Base-by-base conservation (phyloP, 2,329 filamentous ascomycete genomes). In the Pseudocercospora macadamiae region DNA sequence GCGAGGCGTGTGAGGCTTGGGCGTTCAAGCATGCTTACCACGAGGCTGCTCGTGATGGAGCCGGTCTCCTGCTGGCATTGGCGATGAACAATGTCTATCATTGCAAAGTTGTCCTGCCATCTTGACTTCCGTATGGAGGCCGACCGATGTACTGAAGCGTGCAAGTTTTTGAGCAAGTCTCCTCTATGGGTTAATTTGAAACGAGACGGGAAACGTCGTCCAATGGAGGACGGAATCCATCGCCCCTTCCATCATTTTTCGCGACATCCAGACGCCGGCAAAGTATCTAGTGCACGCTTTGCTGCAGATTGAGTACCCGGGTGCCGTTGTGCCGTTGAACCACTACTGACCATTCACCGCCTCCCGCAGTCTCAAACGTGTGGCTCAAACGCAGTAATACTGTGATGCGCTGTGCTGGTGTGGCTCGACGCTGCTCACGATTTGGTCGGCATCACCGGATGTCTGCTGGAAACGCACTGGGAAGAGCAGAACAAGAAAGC, bases 21-120 rank as follows among this genome's bases (percentile, higher is more conserved):
- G 19, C 12, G 34, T 18, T 16, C 25, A 26, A 28, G 51, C 51
- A 42, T 53, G 51, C 51, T 53, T 26, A 26, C 51, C 51, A 53
- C 51, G 51, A 53, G 51, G 51, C 51, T 42, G 51, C 51, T 53
- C 49, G 49, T 53, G 49, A 53, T 14, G 21, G 18, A 47, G 12
- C 21, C 21, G 44, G 44, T 48, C 4, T 30, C 6, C 14, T 48
- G 44, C 44, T 48, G 23, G 44, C 44, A 48, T 48, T 16, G n/a
- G 14, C n/a, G 25, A 12, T 16, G 8, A 12, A 44, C 3, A 14
- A 23, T 3, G 42, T 45, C 42, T 26, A 23, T 26, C 42, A 25
- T n/a, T 45, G 42, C 42, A 45, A 25, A 8, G n/a, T 45, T 45
- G 21, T 14, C 42, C 42, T 26, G 42, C 21, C 14, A 18, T 39